These are phyloP conservation scores for Cardiospermum halicacabum DNA, from an alignment of 345 rosid genomes.

Conservation along the genomic window DNA sequence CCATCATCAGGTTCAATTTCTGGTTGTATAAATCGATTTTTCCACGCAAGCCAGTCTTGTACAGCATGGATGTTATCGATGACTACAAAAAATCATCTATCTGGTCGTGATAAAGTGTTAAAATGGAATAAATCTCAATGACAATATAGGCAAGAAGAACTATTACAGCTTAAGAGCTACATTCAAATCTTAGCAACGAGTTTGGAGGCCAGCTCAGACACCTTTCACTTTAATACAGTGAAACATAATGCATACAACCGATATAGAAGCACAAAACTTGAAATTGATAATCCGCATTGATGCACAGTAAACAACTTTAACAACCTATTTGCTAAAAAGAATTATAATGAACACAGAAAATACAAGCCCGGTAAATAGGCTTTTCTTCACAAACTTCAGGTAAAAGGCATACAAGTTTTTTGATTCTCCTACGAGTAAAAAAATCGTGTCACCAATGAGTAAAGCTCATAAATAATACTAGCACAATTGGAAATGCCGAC, in stretches of 20 bases:
- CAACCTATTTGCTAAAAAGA: constrained; percentile 5
- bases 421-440: not conserved
- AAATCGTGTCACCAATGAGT: constrained; percentile 4
- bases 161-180: not conserved
- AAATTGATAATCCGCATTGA: not conserved
- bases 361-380: not conserved
- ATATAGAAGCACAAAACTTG: not conserved
- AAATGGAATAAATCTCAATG: not conserved
- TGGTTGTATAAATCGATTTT: not conserved
- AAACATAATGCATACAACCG: not conserved
- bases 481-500: not conserved
- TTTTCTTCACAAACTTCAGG: constrained; percentile 4
- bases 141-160: not conserved
- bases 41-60: not conserved
- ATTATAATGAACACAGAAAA: constrained; percentile 11
- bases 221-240: not conserved
- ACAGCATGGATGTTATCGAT: not conserved
- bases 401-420: not conserved
- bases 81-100: not conserved
- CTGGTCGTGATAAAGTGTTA: not conserved
- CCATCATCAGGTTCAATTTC: not conserved
- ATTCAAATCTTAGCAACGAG: too few relatives aligned
- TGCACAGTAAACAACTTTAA: not conserved
- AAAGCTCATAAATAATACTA: constrained; percentile 4
- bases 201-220: not conserved